Conservation (phyloP, 2,329 filamentous ascomycete genomes). For the Lasiodiplodia sp. region DNA sequence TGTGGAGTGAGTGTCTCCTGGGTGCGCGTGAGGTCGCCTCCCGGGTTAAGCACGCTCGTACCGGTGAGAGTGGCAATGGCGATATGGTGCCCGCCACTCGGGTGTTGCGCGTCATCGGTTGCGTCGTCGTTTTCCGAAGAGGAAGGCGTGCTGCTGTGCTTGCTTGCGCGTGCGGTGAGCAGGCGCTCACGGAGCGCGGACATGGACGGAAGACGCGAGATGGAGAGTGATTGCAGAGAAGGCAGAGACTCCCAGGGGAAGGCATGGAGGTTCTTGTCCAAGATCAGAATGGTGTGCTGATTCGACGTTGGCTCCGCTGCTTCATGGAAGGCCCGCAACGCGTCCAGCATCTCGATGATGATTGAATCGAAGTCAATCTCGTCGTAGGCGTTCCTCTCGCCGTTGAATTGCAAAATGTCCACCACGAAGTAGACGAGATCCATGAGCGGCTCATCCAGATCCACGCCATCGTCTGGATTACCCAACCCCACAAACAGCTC, state of each 20-base stretch:
- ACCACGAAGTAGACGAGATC: constrained; percentile 96
- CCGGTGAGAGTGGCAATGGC: constrained; percentile 56
- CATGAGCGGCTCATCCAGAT: constrained; percentile 87
- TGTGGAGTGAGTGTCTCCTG: constrained; percentile 75
- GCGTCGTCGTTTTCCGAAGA: constrained; percentile 16
- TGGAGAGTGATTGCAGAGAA: constrained; percentile 78
- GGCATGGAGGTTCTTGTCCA: constrained; percentile 88
- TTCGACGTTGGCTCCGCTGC: constrained; percentile 40
- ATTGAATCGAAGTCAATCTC: constrained; percentile 96
- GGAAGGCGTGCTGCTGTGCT: constrained; percentile 3
- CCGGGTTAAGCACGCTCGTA: constrained; percentile 89
- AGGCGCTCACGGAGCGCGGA: constrained; percentile 81
- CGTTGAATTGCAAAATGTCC: constrained; percentile 95
- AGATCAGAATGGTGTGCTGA: constrained; percentile 82
- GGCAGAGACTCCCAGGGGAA: constrained; percentile 98
- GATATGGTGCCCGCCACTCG: constrained; percentile 52
- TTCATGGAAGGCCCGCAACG: constrained; percentile 78
- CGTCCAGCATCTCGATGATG: constrained; percentile 86
- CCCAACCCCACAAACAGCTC: constrained; percentile 90
- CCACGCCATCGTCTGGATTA: constrained; percentile 70
- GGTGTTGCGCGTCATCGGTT: neutral
- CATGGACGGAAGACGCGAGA: constrained; percentile 88
- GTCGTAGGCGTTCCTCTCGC: constrained; percentile 95
- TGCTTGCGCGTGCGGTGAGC: constrained; percentile 56
- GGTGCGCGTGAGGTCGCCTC: constrained; percentile 81